Evolutionary conservation across 2,329 filamentous ascomycete genomes (phyloP), one percentile per base, ranked within the genome.

Genomic region (Teratosphaeria nubilosa): DNA sequence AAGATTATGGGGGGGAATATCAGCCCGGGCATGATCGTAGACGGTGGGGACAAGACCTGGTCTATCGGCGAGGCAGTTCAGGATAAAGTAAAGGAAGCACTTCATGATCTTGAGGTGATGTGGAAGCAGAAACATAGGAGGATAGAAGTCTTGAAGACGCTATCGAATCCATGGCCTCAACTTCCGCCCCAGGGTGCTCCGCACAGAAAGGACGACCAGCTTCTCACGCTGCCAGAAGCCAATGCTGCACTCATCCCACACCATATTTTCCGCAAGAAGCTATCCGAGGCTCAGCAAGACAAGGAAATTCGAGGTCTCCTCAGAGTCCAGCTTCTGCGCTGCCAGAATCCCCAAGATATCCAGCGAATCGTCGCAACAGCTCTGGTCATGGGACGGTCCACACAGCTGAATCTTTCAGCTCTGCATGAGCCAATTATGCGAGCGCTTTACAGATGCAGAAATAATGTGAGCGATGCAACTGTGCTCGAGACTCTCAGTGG

Each of bases 371-470:
- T 71, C 7, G 70, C 70, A 20, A 61, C 67, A 7, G 68, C 65
- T 9, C 65, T 73, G 57, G 59, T 61, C 37, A 60, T 66, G 45
- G 56, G 53, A 14, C 57, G 51, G 11, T 41, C 60, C 5, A 60
- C 62, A 9, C 63, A 64, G 1, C 53, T 45, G n/a, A 54, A 63
- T n/a, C 52, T 73, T 1, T 41, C 60, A 2, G 54, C 57, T 6
- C 62, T 72, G 22, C 55, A 65, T 32, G 65, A 68, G 41, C 60
- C 64, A 16, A 55, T 73, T 14, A 67, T 67, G 55, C 62, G 68
- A 34, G 69, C 70, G 7, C 60, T 72, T 6, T 73, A 71, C 55
- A 66, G 68, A n/a, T 67, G 67, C 53, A 63, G 71, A 16, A 56
- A 61, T 10, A 64, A 65, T 20, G 67, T 66, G 5, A 60, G 66